phyloP scores from a whole-genome alignment of 164 flowering plant genomes.

The Vitis labrusca region DNA sequence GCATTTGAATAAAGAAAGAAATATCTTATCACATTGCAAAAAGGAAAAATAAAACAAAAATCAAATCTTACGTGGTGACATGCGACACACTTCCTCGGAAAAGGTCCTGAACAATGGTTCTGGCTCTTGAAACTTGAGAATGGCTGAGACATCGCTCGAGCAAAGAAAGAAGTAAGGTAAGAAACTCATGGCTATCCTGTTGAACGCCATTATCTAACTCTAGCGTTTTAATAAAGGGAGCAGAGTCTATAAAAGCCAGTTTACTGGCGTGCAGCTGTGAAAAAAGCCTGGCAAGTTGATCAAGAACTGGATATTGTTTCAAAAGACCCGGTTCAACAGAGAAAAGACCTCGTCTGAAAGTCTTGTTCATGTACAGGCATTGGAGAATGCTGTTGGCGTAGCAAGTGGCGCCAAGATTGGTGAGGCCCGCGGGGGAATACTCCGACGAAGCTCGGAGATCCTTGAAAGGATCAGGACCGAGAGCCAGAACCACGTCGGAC shows the following conservation, averaged over 20 bases:
- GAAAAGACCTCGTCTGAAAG: constrained; percentile 79
- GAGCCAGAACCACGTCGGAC: constrained; percentile 56
- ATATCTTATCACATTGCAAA: too few relatives aligned
- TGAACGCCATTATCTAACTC: constrained; percentile 96
- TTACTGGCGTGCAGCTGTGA: constrained; percentile 81
- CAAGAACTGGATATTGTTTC: constrained; percentile 63
- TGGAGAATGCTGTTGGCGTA: constrained; percentile 98
- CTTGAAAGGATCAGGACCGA: constrained; percentile 74
- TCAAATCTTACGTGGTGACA: constrained; percentile 72
- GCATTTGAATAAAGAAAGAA: too few relatives aligned
- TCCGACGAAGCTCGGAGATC: constrained; percentile 65
- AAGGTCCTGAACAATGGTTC: constrained; percentile 89
- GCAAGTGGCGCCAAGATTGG: constrained; percentile 96
- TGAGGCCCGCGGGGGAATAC: constrained; percentile 75
- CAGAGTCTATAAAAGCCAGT: constrained; percentile 83
- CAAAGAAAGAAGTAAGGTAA: constrained; percentile 87
- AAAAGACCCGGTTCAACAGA: constrained; percentile 73
- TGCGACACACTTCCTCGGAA: constrained; percentile 94
- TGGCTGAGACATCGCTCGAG: constrained; percentile 75
- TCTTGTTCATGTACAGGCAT: constrained; percentile 79
- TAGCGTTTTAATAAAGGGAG: constrained; percentile 83
- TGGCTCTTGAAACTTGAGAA: constrained; percentile 61
- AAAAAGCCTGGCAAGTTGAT: constrained; percentile 85
- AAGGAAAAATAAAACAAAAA: not conserved
- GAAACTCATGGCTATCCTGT: constrained; percentile 96